A percentile compares a stretch with the other conserved stretches of the same genome.
Evolutionary conservation across 1,139 yeast genomes (phyloP).

Genomic region (Pichia sp.): DNA sequence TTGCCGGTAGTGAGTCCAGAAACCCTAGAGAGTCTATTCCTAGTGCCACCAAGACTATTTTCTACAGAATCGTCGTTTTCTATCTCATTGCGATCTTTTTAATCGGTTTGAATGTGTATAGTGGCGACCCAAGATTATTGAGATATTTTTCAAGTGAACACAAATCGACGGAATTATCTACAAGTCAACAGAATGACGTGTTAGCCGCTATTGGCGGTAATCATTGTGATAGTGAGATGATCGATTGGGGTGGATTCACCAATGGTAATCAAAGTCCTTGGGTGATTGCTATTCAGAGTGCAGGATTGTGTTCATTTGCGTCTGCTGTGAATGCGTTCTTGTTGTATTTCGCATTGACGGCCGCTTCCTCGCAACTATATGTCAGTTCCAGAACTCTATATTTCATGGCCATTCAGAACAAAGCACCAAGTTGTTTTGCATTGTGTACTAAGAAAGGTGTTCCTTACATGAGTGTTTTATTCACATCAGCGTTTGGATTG

Average conservation of each 20-base stretch:
- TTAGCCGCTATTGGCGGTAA: slow-evolving; percentile 32
- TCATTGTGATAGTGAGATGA: slow-evolving; percentile 34
- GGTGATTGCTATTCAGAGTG: slow-evolving; percentile 74
- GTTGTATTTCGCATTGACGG: slow-evolving; percentile 71
- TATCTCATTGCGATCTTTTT: slow-evolving; percentile 71
- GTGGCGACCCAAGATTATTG: slow-evolving; percentile 72
- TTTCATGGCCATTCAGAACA: slow-evolving; percentile 68
- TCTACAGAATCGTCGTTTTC: slow-evolving; percentile 67
- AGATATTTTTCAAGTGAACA: slow-evolving; percentile 39
- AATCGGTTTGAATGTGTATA: slow-evolving; percentile 67
- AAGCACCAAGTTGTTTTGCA: slow-evolving; percentile 62
- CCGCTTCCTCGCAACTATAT: slow-evolving; percentile 76
- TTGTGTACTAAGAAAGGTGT: slow-evolving; percentile 65
- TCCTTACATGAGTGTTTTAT: slow-evolving; percentile 68
- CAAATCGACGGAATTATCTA: neutral
- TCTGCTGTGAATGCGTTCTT: slow-evolving; percentile 64
- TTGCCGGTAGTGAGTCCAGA: slow-evolving; percentile 84
- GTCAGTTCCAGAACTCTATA: slow-evolving; percentile 79
- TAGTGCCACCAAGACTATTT: slow-evolving; percentile 71
- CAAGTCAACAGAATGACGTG: slow-evolving; percentile 18
- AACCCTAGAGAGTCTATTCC: slow-evolving; percentile 81
- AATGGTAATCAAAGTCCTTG: slow-evolving; percentile 75
- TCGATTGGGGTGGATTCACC: slow-evolving; percentile 47
- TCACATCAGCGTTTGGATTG: slow-evolving; percentile 59
- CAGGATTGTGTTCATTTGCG: slow-evolving; percentile 62